Evolutionary conservation across 2,329 filamentous ascomycete genomes (phyloP).

Genomic region (Zasmidium citrigriseum): DNA sequence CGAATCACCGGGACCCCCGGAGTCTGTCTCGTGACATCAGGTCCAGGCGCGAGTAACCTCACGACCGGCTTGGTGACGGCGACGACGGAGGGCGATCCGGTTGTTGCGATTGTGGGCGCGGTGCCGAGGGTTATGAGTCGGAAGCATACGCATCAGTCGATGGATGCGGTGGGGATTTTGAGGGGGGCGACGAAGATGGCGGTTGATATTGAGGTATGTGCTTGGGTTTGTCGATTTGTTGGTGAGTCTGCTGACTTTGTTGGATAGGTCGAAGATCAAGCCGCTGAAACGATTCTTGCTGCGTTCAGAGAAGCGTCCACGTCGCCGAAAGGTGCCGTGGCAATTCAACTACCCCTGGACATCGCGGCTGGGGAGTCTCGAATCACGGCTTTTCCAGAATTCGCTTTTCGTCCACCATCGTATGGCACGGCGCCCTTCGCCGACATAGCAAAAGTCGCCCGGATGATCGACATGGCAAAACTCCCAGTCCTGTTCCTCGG

Average conservation of each 20-base stretch:
- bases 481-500: constrained; percentile 50
- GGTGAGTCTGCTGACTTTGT: too few relatives aligned
- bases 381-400: constrained; percentile 40
- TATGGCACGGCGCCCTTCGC: too few relatives aligned
- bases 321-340: constrained; percentile 46
- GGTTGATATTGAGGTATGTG: constrained; percentile 42
- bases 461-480: constrained; percentile 36
- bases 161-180: constrained; percentile 48
- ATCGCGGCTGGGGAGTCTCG: constrained; percentile 43
- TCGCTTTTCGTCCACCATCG: too few relatives aligned
- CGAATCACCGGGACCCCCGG: constrained; percentile 49
- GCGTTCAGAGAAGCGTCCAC: constrained; percentile 47
- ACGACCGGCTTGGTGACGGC: constrained; percentile 51
- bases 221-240: too few relatives aligned
- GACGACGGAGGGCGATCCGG: constrained; percentile 50
- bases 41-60: constrained; percentile 50
- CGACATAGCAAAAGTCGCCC: constrained; percentile 40
- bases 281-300: constrained; percentile 49
- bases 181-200: constrained; percentile 46
- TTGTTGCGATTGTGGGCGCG: constrained; percentile 51
- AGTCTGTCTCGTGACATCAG: constrained; percentile 51
- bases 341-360: constrained; percentile 49
- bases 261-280: constrained; percentile 52
- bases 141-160: constrained; percentile 51
- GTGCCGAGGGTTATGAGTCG: constrained; percentile 47